Conservation (phyloP, 1,284 basidiomycete genomes). For the Apiotrichum laibachii region DNA sequence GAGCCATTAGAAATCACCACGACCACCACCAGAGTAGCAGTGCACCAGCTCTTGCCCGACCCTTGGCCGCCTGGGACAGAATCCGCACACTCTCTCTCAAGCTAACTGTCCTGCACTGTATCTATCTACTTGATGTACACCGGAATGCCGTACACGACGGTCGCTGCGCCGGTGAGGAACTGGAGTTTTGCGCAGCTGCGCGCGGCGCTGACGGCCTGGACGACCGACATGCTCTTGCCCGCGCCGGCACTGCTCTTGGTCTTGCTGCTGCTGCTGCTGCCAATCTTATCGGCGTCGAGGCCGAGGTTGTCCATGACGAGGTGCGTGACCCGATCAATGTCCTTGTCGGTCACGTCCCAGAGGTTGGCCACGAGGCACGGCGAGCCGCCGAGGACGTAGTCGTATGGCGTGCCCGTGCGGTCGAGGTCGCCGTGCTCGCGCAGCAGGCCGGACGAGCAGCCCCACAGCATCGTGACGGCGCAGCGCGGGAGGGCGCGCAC, state of each 20-base stretch:
- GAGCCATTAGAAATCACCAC: no score
- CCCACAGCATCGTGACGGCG: conserved; percentile 96
- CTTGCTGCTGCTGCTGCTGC: conserved; percentile 10
- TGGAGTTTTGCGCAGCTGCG: conserved; percentile 80
- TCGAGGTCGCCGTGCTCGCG: conserved; percentile 92
- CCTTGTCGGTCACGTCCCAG: conserved; percentile 98
- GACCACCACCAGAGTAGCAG: no score
- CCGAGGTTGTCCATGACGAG: conserved; percentile 73
- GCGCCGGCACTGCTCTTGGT: conserved; percentile 42
- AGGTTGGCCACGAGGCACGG: conserved; percentile 90
- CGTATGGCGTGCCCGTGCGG: conserved; percentile 81
- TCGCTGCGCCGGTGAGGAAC: conserved; percentile 93
- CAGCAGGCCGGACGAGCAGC: conserved; percentile 89
- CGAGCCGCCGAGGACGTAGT: conserved; percentile 94
- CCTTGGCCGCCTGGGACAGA: no score
- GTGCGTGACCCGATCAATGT: conserved; percentile 89
- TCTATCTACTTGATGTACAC: conserved; percentile 25
- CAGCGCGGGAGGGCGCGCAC: conserved; percentile 76
- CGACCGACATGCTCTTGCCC: conserved; percentile 52
- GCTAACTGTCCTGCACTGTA: no score
- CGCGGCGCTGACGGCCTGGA: conserved; percentile 74
- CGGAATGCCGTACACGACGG: conserved; percentile 92
- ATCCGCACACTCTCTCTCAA: not conserved
- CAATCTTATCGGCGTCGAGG: conserved; percentile 51
- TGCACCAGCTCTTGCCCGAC: no score